Percentiles rank a stretch among this genome's conserved stretches.
phyloP scores from a whole-genome alignment of 306 rosid species.

The Arachis hypogaea region DNA sequence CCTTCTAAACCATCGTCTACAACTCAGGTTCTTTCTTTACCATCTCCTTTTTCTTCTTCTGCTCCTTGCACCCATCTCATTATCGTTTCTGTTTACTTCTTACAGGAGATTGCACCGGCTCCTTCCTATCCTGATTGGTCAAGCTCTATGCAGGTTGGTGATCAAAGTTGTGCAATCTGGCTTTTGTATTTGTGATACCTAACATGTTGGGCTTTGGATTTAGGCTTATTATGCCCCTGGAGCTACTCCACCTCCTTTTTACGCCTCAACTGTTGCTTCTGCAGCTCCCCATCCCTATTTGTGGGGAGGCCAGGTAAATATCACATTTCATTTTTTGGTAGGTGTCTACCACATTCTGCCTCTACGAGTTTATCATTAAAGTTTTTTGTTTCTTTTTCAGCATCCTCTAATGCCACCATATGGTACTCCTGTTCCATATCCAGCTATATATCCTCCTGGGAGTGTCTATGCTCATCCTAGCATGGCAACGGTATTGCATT shows the following conservation, averaged over 20 bases:
- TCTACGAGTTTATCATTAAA: constrained; percentile 7
- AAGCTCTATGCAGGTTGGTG: constrained; percentile 82
- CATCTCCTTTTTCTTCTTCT: not conserved
- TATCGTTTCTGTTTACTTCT: constrained; percentile 25
- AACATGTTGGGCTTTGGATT: constrained; percentile 36
- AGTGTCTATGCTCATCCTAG: constrained; percentile 92
- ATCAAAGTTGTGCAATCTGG: constrained; percentile 20
- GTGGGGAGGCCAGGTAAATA: constrained; percentile 93
- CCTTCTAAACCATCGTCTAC: constrained; percentile 67
- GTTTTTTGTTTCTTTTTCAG: constrained; percentile 55
- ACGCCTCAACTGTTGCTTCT: constrained; percentile 85
- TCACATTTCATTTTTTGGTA: constrained; percentile 23
- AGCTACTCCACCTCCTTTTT: constrained; percentile 88
- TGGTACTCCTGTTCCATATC: constrained; percentile 95
- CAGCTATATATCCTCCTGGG: constrained; percentile 92
- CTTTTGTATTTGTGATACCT: constrained; percentile 39
- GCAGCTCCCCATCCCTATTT: constrained; percentile 90
- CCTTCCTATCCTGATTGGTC: constrained; percentile 97
- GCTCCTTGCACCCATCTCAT: not conserved
- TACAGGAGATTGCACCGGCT: constrained; percentile 67
- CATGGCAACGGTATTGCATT: constrained; percentile 69
- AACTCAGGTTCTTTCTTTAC: constrained; percentile 59
- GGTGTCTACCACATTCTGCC: not conserved
- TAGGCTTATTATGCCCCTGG: constrained; percentile 97
- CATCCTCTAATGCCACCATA: constrained; percentile 90